Base-by-base conservation (phyloP, 2,329 filamentous ascomycete genomes). In the Plectosphaerella sp. region DNA sequence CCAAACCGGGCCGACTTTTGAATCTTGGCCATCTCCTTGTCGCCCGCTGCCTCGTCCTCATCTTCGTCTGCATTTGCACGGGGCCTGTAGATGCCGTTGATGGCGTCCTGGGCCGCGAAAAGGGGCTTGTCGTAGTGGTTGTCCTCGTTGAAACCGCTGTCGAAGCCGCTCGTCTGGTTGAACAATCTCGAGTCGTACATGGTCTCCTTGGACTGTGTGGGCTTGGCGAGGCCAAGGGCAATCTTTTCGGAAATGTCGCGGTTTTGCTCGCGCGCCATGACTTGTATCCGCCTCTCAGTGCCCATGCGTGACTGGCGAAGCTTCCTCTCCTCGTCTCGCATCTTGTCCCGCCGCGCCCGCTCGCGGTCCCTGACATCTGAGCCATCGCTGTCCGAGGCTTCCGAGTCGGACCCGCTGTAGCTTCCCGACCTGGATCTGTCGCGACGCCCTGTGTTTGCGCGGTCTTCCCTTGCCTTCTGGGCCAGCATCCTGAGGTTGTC, bases 161-260 rank as follows among this genome's bases (percentile, higher is more conserved):
- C 87, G 66, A 99, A 95, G 0, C 94, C 94, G 61, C 88, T 92
- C 6, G 86, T 88, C 72, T 96, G 91, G 72, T 97, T 97, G 73
- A 99, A 99, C 28, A 99, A 73, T 41, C 94, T 81, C 2, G 91
- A 95, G 72, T 99, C 94, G 74, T 95, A 99, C 94, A 97, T 97
- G 22, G 89, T 86, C 69, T 99, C 94, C 51, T 87, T 87, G 48
- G 86, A 89, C 66, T 94, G 88, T 4, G 94, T 97, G 3, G 94
- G 94, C 70, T 97, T 99, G 6, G 94, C 94, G 47, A 97, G 74
- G 4, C 94, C 94, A 6, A 99, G 80, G 1, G 94, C 94, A 35
- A 99, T 89, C 75, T 97, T 97, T 67, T 99, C 94, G 2, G 89
- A 94, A 48, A 99, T 96, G 68, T 99, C 94, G 60, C 94, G 89